Percentiles rank a stretch among this genome's conserved stretches.
These are phyloP conservation scores for Biancaea sappan DNA, from an alignment of 306 rosid genomes.

Conservation along the genomic window DNA sequence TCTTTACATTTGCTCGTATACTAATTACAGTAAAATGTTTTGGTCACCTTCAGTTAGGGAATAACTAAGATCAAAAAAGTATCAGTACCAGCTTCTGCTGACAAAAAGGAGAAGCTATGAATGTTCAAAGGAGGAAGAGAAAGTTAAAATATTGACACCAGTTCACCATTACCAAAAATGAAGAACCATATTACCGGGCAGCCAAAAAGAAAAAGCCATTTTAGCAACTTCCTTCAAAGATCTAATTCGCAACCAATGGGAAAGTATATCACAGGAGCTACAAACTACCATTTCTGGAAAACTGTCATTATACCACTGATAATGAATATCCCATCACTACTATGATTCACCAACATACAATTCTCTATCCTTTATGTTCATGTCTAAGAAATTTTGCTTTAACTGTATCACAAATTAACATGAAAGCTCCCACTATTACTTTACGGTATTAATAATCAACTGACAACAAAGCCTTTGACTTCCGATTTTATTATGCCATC, in stretches of 20 bases:
- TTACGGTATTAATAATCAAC: slow-evolving; percentile 19
- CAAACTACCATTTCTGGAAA: slow-evolving; percentile 1
- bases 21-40: background rate
- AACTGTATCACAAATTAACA: slow-evolving; percentile 26
- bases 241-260: background rate
- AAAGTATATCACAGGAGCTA: slow-evolving; percentile 1
- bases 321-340: background rate
- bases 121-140: slow-evolving; percentile 7
- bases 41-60: background rate
- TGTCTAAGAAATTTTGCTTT: background rate
- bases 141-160: background rate
- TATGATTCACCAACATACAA: slow-evolving; percentile 25
- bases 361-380: slow-evolving; percentile 8
- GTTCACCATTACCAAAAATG: background rate
- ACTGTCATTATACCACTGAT: slow-evolving; percentile 7
- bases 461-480: slow-evolving; percentile 14
- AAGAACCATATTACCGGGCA: slow-evolving; percentile 2
- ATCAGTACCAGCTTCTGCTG: slow-evolving; percentile 4
- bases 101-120: background rate
- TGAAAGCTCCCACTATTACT: slow-evolving; percentile 9
- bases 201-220: slow-evolving; percentile 9
- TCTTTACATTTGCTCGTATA: background rate
- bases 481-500: slow-evolving; percentile 9
- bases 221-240: slow-evolving; percentile 22
- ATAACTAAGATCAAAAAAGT: background rate